Base-by-base conservation (phyloP, 2,329 filamentous ascomycete genomes). In the Xylariaceae sp. region DNA sequence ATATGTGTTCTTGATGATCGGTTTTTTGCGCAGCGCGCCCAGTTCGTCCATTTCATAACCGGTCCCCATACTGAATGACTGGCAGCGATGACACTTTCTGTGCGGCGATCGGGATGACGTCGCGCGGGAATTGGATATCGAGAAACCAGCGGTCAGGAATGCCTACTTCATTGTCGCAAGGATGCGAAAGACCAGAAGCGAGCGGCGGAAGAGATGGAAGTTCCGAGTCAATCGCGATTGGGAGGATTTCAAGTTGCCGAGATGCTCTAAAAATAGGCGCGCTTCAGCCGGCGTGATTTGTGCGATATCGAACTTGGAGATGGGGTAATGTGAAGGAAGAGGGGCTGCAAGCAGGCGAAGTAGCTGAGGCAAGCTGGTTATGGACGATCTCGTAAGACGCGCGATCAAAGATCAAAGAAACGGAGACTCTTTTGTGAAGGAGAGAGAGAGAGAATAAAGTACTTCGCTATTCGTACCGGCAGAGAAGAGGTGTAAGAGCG, bases 11-110 rank as follows among this genome's bases (percentile, higher is more conserved):
- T 51, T 70, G 37, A 60, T 66, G 53, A 68, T 53, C 52, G 63
- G 68, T 60, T 61, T 68, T 65, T 67, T 69, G 58, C 66, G 69
- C 64, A 65, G 62, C 56, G 64, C 64, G 59, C 66, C 63, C 23
- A 64, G 58, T 17, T 71, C 69, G 35, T 62, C 63, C 34, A 64
- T 56, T 23, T 71, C 69, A 39, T 62, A 60, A 51, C 64, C 66
- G 37, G 53, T 62, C 7, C 64, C 65, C 70, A 72, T 72, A 30
- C 4, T 30, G 23, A 30, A 30, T 30, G 30, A 23, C 61, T 53
- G 15, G 17, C 53, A 62, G n/a, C 42, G 34, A 49, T 62, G 48
- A 15, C 49, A 52, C 60, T 37, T 48, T 35, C 23, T 1, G 50
- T 58, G 11, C 52, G 23, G 58, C 45, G 37, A 59, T 56, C 9